A percentile compares a stretch with the other conserved stretches of the same genome.
These are phyloP conservation scores for Kodamaea anthophila DNA, from an alignment of 1,139 yeast genomes.

Conservation along the genomic window DNA sequence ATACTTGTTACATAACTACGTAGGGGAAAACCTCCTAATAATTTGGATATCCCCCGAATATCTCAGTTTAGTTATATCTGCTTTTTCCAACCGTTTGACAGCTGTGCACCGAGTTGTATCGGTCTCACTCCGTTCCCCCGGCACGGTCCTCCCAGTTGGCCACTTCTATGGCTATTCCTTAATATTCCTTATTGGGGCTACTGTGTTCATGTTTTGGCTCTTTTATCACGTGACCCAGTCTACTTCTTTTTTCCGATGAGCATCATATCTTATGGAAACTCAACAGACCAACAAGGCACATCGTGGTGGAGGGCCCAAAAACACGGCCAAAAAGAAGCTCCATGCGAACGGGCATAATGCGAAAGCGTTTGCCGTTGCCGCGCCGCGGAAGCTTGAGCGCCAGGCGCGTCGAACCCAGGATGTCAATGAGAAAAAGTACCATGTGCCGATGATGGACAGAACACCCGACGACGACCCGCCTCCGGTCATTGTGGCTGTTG, in stretches of 20 bases:
- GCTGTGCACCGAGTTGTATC: not conserved
- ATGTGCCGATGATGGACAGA: conserved; percentile 96
- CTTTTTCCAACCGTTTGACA: too few species aligned
- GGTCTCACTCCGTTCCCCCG: conserved; percentile 1
- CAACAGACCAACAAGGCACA: conserved; percentile 57
- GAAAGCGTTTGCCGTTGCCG: conserved; percentile 90
- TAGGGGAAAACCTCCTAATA: too few species aligned
- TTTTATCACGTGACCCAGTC: conserved; percentile 3
- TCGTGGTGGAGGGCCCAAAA: conserved; percentile 46
- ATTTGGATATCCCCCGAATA: too few species aligned
- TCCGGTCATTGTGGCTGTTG: conserved; percentile 92
- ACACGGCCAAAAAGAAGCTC: conserved; percentile 73
- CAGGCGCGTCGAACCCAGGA: conserved; percentile 84
- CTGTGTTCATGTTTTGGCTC: too few species aligned
- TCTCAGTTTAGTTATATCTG: too few species aligned
- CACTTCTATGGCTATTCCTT: not conserved
- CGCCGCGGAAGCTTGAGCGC: conserved; percentile 83
- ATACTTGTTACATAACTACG: too few species aligned
- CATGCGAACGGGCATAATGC: conserved; percentile 91
- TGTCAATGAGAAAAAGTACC: conserved; percentile 77
- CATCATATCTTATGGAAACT: conserved; percentile 11
- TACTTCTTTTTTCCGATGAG: conserved; percentile 7
- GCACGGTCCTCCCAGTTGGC: not conserved
- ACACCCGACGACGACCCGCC: conserved; percentile 98
- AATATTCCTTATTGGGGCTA: not conserved